Evolutionary conservation across 1,139 yeast genomes (phyloP).

Genomic region (Lodderomyces pseudojiufengensis): DNA sequence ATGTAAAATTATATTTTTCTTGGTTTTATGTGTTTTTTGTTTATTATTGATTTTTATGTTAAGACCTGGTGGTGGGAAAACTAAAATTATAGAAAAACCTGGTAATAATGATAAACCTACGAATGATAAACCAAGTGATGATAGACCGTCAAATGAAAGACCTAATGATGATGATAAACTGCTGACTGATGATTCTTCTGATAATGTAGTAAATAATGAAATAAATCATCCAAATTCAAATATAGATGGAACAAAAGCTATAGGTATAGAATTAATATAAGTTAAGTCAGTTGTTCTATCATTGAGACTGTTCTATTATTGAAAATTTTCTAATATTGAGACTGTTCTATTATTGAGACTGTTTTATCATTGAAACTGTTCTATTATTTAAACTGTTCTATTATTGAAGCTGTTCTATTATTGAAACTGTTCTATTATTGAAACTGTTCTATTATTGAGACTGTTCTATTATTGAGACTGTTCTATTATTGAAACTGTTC

Average conservation of each 20-base stretch:
- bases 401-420: too few relatives aligned
- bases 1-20: constrained; percentile 77
- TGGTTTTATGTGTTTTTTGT: constrained; percentile 68
- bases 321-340: too few relatives aligned
- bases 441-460: too few relatives aligned
- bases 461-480: too few relatives aligned
- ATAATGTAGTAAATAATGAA: constrained; percentile 2
- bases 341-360: too few relatives aligned
- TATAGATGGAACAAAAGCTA: background rate
- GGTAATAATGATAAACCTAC: constrained; percentile 6
- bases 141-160: too few relatives aligned
- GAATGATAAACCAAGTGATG: constrained; percentile 3
- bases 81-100: constrained; percentile 24
- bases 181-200: constrained; percentile 3
- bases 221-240: constrained; percentile 7
- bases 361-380: too few relatives aligned
- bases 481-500: too few relatives aligned
- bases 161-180: constrained; percentile 13
- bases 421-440: too few relatives aligned
- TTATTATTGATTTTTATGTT: constrained; percentile 67
- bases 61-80: constrained; percentile 45
- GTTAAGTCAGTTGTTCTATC: background rate
- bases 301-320: background rate
- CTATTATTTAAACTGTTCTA: too few relatives aligned
- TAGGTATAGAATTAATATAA: background rate